A percentile compares a stretch with the other conserved stretches of the same genome.
Evolutionary conservation across 2,329 filamentous ascomycete genomes (phyloP).

Genomic region (Didymella segeticola): DNA sequence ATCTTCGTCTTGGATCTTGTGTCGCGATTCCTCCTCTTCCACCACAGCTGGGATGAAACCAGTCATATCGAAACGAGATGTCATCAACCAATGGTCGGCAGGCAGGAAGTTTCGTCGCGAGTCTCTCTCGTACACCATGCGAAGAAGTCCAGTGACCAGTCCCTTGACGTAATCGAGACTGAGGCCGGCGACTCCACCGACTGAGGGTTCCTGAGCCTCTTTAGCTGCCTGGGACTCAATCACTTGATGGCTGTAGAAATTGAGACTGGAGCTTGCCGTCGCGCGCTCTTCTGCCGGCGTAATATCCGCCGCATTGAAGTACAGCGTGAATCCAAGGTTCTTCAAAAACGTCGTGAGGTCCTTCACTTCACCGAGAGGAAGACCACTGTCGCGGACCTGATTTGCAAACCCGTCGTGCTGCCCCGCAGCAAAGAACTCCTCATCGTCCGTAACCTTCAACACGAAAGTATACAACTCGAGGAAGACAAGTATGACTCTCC

Average conservation of each 20-base stretch:
- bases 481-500: constrained; percentile 88
- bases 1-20: constrained; percentile 70
- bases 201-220: constrained; percentile 50
- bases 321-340: constrained; percentile 86
- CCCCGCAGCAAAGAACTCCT: constrained; percentile 81
- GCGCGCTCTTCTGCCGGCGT: constrained; percentile 54
- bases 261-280: constrained; percentile 54
- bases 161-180: constrained; percentile 79
- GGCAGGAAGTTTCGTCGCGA: constrained; percentile 86
- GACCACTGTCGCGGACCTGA: constrained; percentile 64
- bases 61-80: constrained; percentile 82
- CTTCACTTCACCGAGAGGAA: constrained; percentile 75
- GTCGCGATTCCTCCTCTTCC: constrained; percentile 79
- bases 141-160: constrained; percentile 79
- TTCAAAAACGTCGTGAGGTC: constrained; percentile 84
- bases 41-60: constrained; percentile 87
- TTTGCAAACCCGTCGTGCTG: constrained; percentile 37
- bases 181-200: constrained; percentile 72
- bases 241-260: constrained; percentile 40
- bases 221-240: constrained; percentile 31
- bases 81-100: constrained; percentile 93
- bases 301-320: constrained; percentile 79
- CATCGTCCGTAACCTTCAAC: constrained; percentile 90
- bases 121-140: constrained; percentile 91
- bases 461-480: constrained; percentile 94